Conservation (phyloP, 2,329 filamentous ascomycete genomes). For the Beauveria pseudobassiana region DNA sequence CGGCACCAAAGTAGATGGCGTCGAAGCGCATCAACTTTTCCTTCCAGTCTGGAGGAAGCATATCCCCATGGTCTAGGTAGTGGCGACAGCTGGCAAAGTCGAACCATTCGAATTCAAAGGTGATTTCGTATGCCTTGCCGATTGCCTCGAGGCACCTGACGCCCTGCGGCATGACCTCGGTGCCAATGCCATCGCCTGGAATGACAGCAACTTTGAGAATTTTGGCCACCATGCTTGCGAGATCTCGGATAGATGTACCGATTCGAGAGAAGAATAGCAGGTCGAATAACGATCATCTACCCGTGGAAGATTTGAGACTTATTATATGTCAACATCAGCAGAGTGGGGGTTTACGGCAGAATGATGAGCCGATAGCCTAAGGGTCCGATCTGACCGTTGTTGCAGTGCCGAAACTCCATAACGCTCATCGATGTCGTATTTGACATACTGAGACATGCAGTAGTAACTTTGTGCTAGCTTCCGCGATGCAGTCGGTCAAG, state of each 20-base stretch:
- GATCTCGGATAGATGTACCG: neutral
- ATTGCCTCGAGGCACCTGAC: slow-evolving; percentile 51
- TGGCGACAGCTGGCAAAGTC: slow-evolving; percentile 61
- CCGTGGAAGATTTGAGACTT: neutral
- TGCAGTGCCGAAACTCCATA: neutral
- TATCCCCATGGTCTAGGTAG: slow-evolving; percentile 33
- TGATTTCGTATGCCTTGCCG: slow-evolving; percentile 39
- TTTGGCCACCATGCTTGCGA: slow-evolving; percentile 29
- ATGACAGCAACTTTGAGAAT: slow-evolving; percentile 49
- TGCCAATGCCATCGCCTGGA: slow-evolving; percentile 62
- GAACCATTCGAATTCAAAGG: slow-evolving; percentile 53
- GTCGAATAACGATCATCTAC: too few species aligned
- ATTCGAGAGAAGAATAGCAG: neutral
- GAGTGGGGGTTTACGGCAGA: neutral
- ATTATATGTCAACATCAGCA: neutral
- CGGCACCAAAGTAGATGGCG: slow-evolving; percentile 61
- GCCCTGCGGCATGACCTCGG: slow-evolving; percentile 58
- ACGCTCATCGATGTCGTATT: too few species aligned
- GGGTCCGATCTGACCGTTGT: neutral
- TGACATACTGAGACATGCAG: neutral
- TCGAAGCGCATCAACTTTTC: slow-evolving; percentile 51
- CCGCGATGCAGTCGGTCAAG: neutral
- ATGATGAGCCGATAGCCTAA: slow-evolving; percentile 35
- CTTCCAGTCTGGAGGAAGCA: slow-evolving; percentile 38
- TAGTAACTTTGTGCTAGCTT: neutral